Evolutionary conservation across 1,284 basidiomycete species (phyloP).

Genomic region (Xerocomus amazonicus): DNA sequence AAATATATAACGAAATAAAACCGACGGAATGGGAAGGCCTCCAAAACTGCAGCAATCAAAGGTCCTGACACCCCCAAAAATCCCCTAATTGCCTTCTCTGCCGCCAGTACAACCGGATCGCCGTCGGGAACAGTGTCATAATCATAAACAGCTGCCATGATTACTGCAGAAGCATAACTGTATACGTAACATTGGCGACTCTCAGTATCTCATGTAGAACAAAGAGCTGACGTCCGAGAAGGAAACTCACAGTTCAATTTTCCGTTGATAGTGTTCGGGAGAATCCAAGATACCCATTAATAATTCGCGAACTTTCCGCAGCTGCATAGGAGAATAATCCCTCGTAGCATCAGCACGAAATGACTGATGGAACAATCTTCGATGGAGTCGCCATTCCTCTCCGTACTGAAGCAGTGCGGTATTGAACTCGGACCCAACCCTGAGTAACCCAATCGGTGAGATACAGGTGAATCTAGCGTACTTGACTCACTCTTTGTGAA

Average conservation of each 20-base stretch:
- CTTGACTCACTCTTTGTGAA: slow-evolving; percentile 18
- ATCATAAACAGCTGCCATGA: slow-evolving; percentile 35
- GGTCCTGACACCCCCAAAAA: slow-evolving; percentile 28
- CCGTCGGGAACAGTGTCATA: slow-evolving; percentile 29
- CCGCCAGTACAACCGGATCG: slow-evolving; percentile 28
- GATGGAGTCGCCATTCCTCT: slow-evolving; percentile 32
- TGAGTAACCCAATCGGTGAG: slow-evolving; percentile 7
- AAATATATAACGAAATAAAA: slow-evolving; percentile 12
- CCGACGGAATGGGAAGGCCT: slow-evolving; percentile 34
- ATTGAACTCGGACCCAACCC: slow-evolving; percentile 32
- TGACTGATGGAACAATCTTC: slow-evolving; percentile 33
- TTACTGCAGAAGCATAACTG: slow-evolving; percentile 32
- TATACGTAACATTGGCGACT: background rate
- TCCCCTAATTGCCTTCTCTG: slow-evolving; percentile 30
- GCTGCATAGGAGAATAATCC: slow-evolving; percentile 26
- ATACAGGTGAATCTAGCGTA: background rate
- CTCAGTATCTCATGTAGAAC: background rate
- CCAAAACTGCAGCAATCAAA: slow-evolving; percentile 27
- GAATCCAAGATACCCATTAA: slow-evolving; percentile 21
- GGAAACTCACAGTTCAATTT: slow-evolving; percentile 31
- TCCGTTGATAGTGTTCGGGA: slow-evolving; percentile 26
- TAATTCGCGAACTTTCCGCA: slow-evolving; percentile 30
- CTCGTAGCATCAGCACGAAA: slow-evolving; percentile 29
- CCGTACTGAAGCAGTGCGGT: slow-evolving; percentile 31
- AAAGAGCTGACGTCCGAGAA: background rate